Evolutionary conservation across 441 rosid species (phyloP).

Genomic region (Isatis lusitanica): DNA sequence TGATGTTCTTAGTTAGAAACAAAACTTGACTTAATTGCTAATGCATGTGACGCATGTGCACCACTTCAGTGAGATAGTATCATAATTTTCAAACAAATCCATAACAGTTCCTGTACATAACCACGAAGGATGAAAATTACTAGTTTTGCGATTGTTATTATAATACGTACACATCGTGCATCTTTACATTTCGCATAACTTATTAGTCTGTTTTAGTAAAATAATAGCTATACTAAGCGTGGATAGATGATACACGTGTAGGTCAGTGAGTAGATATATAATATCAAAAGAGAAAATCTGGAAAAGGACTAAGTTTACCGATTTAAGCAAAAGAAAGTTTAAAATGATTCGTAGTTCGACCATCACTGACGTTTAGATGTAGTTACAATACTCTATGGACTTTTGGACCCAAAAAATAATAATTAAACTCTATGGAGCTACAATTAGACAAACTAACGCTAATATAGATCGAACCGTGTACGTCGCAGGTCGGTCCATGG

Average conservation of each 20-base stretch:
- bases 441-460: neutral
- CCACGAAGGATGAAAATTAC: neutral
- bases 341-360: neutral
- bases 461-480: neutral
- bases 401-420: no score
- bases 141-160: constrained; percentile 1
- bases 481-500: constrained; percentile 14
- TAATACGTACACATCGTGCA: constrained; percentile 27
- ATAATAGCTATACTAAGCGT: neutral
- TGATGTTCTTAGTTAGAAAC: neutral
- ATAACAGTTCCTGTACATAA: neutral
- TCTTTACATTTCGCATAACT: constrained; percentile 9
- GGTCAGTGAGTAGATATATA: neutral
- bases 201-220: constrained; percentile 21
- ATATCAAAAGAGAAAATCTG: neutral
- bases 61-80: constrained; percentile 24
- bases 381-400: neutral
- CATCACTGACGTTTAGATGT: neutral
- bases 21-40: constrained; percentile 28
- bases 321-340: neutral
- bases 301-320: neutral
- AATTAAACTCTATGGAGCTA: neutral
- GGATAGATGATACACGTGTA: neutral
- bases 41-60: constrained; percentile 43
- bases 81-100: neutral